These are phyloP conservation scores for Bassia scoparia DNA, from an alignment of 148 eudicot species.

Conservation along the genomic window DNA sequence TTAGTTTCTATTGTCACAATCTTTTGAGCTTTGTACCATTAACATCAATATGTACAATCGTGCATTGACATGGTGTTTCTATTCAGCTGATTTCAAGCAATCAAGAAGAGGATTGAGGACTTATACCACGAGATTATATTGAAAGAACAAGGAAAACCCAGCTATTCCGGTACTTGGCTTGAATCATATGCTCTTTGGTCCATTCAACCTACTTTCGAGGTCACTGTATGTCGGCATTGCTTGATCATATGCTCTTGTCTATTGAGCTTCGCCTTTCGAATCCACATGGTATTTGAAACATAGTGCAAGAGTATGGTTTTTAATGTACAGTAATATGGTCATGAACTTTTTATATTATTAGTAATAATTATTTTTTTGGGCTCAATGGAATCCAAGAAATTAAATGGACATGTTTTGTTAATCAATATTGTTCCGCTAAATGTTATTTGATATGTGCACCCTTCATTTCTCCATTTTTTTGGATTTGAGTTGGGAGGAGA, in stretches of 20 bases:
- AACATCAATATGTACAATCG: background rate
- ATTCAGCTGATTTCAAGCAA: slow-evolving; percentile 49
- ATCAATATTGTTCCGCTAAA: background rate
- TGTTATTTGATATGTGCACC: background rate
- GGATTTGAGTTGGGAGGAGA: background rate
- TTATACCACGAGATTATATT: slow-evolving; percentile 45
- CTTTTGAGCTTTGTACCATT: background rate
- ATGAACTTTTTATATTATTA: background rate
- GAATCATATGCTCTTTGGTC: too few relatives aligned
- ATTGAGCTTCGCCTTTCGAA: background rate
- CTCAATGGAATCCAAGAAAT: slow-evolving; percentile 10
- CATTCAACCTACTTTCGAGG: background rate
- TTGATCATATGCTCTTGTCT: slow-evolving; percentile 18
- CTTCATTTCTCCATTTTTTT: background rate
- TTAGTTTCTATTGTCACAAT: too few relatives aligned
- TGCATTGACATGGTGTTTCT: background rate
- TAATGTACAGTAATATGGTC: slow-evolving; percentile 25
- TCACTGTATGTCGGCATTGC: too few relatives aligned
- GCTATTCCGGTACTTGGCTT: slow-evolving; percentile 42
- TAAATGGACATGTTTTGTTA: background rate
- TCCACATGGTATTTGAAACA: background rate
- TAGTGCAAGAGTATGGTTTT: slow-evolving; percentile 14
- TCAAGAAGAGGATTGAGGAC: slow-evolving; percentile 48
- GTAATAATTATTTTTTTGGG: background rate
- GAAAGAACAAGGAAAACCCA: slow-evolving; percentile 48